Conservation (phyloP, 352 stramenopile genomes). For the Thalassiosira mediterranea region DNA sequence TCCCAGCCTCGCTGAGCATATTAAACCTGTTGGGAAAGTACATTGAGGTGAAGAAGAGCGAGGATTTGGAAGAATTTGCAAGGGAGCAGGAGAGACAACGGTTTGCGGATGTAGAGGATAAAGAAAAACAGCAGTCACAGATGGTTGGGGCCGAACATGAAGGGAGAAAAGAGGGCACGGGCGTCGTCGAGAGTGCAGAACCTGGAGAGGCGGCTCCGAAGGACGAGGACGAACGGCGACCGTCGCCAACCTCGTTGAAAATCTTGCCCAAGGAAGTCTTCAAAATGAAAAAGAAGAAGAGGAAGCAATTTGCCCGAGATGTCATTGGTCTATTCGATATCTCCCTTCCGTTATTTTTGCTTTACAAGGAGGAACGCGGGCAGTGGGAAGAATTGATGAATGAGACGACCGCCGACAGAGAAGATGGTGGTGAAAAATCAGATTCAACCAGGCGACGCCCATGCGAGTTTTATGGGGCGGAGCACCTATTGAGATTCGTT, state of each 20-base stretch:
- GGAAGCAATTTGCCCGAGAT: conserved; percentile 40
- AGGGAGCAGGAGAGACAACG: too few species aligned
- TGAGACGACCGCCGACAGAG: conserved; percentile 29
- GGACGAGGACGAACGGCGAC: too few species aligned
- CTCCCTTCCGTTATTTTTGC: conserved; percentile 88
- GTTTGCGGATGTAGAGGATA: too few species aligned
- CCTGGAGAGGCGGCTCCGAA: not conserved
- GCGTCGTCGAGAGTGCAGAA: too few species aligned
- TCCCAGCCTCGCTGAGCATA: conserved; percentile 34
- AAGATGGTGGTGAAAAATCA: conserved; percentile 8
- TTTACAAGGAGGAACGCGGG: conserved; percentile 90
- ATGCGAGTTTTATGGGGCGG: conserved; percentile 90
- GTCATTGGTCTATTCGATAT: conserved; percentile 89
- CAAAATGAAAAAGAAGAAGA: conserved; percentile 46
- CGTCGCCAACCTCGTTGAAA: too few species aligned
- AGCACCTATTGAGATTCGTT: conserved; percentile 91
- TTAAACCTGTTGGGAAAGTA: conserved; percentile 29
- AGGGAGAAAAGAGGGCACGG: conserved; percentile 23
- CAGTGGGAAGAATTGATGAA: conserved; percentile 88
- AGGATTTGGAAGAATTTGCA: conserved; percentile 37
- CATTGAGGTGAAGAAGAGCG: conserved; percentile 28
- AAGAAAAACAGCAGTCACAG: too few species aligned
- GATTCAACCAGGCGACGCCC: conserved; percentile 69
- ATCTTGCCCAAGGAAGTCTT: conserved; percentile 19
- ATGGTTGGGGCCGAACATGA: too few species aligned